Base-by-base conservation (phyloP, 306 rosid genomes). In the Cicer bijugum region DNA sequence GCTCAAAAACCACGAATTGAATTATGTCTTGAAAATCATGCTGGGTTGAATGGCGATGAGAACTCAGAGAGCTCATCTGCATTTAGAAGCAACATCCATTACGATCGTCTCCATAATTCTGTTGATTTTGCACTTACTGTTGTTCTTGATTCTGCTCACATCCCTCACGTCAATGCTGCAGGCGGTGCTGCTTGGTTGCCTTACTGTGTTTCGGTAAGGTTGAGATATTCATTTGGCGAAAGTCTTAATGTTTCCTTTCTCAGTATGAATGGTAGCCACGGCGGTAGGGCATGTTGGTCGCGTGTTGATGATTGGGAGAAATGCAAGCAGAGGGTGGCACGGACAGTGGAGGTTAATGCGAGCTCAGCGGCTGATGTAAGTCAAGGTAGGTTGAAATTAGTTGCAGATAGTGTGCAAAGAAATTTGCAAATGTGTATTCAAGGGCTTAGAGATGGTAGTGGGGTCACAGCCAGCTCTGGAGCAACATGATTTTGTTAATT, bases 111-210 rank as follows among this genome's bases (percentile, higher is more conserved):
- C 20, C 97, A 87, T 75, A 90, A 90, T 70, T 88, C 91, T 28
- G 99, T 90, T 75, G 99, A 95, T 86, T 95, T 95, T 82, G 93
- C 97, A 1, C 84, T 92, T 48, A 90, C 99, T 3, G 96, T 95
- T 82, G 99, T 95, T 60, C 97, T 95, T 75, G 99, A 95, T 90
- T 91, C 97, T 76, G 87, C 93, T 67, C 97, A 85, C 82, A 86
- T 95, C 82, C 99, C 97, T 56, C 86, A 84, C 78, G 85, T 91
- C 75, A 90, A 95, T 61, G 96, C 97, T 19, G 99, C 96, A 19
- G 99, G 97, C 1, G 99, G 97, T 39, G 99, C 97, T 62, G 97
- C 99, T 15, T 95, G 99, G 99, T 81, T 95, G 87, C 99, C 97
- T 6, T 95, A 94, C 78, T 95, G 99, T 78, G 92, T 92, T 62